A percentile compares a stretch with the other conserved stretches of the same genome.
Conservation (phyloP, 2,329 filamentous ascomycete species). For the Paracorniculantispora psalliotae region DNA sequence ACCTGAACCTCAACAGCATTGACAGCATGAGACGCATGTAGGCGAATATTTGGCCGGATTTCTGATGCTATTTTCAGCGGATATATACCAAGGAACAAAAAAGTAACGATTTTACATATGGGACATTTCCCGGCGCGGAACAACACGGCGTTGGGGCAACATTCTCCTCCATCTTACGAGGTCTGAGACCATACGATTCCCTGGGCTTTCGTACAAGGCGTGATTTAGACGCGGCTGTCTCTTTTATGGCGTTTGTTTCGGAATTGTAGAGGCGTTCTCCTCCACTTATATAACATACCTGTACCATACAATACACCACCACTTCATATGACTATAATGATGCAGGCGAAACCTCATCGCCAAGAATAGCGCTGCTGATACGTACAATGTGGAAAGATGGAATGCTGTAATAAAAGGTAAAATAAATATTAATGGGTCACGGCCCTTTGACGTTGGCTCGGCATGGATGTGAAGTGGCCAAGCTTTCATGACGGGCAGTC, state of each 20-base stretch:
- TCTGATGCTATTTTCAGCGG: too few species aligned
- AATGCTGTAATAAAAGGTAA: too few species aligned
- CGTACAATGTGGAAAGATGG: too few species aligned
- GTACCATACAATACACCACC: slow-evolving; percentile 9
- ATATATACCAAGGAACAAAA: too few species aligned
- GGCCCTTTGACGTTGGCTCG: too few species aligned
- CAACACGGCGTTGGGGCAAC: background rate
- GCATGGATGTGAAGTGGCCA: too few species aligned
- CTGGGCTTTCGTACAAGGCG: background rate
- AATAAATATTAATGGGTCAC: too few species aligned
- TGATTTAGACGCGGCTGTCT: background rate
- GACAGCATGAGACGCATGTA: slow-evolving; percentile 9
- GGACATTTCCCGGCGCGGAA: slow-evolving; percentile 1
- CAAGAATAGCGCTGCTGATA: too few species aligned
- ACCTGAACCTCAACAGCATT: slow-evolving; percentile 19
- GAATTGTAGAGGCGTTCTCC: background rate
- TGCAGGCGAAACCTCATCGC: too few species aligned
- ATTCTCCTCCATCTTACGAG: background rate
- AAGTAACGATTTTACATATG: too few species aligned
- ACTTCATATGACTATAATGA: background rate
- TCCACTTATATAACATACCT: background rate
- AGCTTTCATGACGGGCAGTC: too few species aligned
- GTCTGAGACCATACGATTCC: background rate
- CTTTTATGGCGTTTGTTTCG: background rate
- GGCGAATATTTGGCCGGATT: too few species aligned